Percentiles rank a stretch among this genome's conserved stretches.
Evolutionary conservation across 495 filamentous ascomycete genomes (phyloP).

Genomic region (Cercophora samala): DNA sequence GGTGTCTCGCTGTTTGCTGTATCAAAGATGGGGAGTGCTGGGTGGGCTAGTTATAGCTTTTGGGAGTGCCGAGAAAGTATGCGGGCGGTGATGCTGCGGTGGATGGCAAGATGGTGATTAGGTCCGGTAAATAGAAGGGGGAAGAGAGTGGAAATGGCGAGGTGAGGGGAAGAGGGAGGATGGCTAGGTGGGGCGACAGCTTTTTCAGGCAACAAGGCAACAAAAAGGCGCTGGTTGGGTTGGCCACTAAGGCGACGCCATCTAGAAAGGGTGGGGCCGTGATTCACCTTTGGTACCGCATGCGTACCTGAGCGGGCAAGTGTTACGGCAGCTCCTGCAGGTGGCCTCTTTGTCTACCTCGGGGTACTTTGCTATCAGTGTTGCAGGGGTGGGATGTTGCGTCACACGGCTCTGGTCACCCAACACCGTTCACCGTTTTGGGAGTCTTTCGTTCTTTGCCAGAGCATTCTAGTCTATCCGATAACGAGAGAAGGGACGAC

Average conservation of each 20-base stretch:
- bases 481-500: not conserved
- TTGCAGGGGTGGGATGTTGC: not conserved
- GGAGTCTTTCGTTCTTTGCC: not conserved
- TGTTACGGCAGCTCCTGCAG: not conserved
- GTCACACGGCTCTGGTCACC: constrained; percentile 3
- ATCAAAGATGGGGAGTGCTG: constrained; percentile 12
- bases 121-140: constrained; percentile 18
- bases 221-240: not conserved
- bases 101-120: constrained; percentile 17
- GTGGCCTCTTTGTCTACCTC: constrained; percentile 14
- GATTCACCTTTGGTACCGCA: constrained; percentile 1
- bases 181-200: constrained; percentile 24
- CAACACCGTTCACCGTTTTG: constrained; percentile 5
- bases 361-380: not conserved
- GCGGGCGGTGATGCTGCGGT: constrained; percentile 24
- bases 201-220: constrained; percentile 31
- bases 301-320: not conserved
- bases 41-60: constrained; percentile 1
- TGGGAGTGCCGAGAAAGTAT: constrained; percentile 20
- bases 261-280: not conserved
- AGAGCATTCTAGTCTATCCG: not conserved
- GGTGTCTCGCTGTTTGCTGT: constrained; percentile 36
- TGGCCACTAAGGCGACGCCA: constrained; percentile 12
- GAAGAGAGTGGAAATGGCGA: constrained; percentile 20
- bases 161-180: constrained; percentile 28